phyloP scores from a whole-genome alignment of 148 eudicot genomes.

The Amaranthus cruentus region DNA sequence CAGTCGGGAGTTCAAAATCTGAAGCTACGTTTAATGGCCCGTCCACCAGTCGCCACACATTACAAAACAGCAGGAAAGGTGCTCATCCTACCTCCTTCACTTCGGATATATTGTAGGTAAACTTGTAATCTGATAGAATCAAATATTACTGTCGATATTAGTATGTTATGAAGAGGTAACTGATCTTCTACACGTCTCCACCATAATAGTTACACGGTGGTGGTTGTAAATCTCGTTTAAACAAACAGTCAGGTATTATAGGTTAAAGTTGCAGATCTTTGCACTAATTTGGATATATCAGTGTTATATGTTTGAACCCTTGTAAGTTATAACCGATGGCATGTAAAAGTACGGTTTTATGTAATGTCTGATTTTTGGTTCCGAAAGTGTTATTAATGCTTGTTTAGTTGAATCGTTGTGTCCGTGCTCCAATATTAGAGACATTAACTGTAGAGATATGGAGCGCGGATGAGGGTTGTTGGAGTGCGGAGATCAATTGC shows the following conservation, averaged over 20 bases:
- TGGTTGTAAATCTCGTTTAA: slow-evolving; percentile 10
- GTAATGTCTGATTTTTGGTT: too few relatives aligned
- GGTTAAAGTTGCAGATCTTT: background rate
- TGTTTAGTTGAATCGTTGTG: too few relatives aligned
- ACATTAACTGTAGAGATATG: too few relatives aligned
- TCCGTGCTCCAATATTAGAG: too few relatives aligned
- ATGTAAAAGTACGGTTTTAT: too few relatives aligned
- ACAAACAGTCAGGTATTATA: background rate
- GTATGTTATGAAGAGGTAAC: background rate
- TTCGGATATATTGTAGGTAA: background rate
- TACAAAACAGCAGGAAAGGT: background rate
- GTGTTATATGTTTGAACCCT: too few relatives aligned
- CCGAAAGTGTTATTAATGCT: too few relatives aligned
- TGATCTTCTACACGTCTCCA: background rate
- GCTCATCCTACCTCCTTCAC: background rate
- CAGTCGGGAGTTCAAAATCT: background rate
- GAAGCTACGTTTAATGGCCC: background rate
- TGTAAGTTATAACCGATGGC: too few relatives aligned
- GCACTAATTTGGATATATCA: too few relatives aligned
- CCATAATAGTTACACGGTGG: background rate
- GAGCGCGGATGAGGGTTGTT: too few relatives aligned
- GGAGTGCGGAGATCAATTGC: too few relatives aligned
- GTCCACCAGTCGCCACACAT: background rate
- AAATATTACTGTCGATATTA: background rate
- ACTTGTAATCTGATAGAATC: background rate